Conservation (phyloP, 2,329 filamentous ascomycete species). For the Cladosporium sp. region DNA sequence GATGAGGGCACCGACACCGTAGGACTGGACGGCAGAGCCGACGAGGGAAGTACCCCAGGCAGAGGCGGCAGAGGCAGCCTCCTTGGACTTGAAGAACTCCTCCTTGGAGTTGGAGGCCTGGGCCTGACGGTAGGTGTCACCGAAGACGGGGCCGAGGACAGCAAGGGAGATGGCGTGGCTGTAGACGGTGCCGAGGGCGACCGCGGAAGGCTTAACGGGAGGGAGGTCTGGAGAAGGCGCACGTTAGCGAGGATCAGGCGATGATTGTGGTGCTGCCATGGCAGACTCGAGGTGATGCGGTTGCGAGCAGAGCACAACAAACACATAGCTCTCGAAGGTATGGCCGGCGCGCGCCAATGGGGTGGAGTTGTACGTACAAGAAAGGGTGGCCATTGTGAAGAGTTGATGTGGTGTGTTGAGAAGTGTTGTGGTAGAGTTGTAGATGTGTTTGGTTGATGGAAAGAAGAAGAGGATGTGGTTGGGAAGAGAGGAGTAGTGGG, state of each 20-base stretch:
- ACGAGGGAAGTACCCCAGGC: conserved; percentile 88
- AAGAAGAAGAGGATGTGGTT: conserved; percentile 8
- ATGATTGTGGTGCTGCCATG: conserved; percentile 8
- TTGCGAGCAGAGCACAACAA: conserved; percentile 11
- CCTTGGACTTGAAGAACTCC: conserved; percentile 92
- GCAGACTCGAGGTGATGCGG: conserved; percentile 2
- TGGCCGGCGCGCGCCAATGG: conserved; percentile 7
- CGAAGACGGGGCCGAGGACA: conserved; percentile 85
- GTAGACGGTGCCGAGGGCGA: conserved; percentile 93
- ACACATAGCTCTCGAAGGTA: conserved; percentile 6
- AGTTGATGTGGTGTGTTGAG: conserved; percentile 6
- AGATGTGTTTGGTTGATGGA: conserved; percentile 15
- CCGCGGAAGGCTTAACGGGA: conserved; percentile 95
- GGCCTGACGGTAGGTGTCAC: conserved; percentile 89
- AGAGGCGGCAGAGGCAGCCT: conserved; percentile 81
- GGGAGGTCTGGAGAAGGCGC: conserved; percentile 57
- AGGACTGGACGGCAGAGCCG: conserved; percentile 70
- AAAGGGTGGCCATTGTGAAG: conserved; percentile 56
- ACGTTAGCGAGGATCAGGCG: conserved; percentile 5
- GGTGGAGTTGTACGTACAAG: conserved; percentile 50
- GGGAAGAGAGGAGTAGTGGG: conserved; percentile 10
- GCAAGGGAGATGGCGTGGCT: conserved; percentile 89
- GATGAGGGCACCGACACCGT: conserved; percentile 49
- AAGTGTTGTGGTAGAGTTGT: conserved; percentile 9
- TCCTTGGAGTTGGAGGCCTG: conserved; percentile 92